phyloP scores from a whole-genome alignment of 2,329 filamentous ascomycete species.

The Leptosphaerulina australis region DNA sequence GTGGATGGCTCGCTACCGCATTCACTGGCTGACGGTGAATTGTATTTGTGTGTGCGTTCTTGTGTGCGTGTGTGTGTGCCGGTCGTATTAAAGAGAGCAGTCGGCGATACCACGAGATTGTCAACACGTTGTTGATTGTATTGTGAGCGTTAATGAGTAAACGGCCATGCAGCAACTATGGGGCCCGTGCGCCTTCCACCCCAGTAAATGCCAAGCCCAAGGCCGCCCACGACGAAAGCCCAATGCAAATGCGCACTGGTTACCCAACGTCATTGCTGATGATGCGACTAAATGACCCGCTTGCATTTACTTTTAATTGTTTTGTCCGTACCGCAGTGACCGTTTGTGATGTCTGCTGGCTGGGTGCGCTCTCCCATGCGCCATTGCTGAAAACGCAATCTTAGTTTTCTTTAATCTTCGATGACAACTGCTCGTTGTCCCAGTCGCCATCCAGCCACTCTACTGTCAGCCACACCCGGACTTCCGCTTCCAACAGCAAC shows the following conservation, averaged over 20 bases:
- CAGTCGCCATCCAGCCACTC: slow-evolving; percentile 11
- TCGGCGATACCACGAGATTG: too few species aligned
- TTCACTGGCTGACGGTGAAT: neutral
- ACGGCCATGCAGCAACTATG: neutral
- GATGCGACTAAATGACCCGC: neutral
- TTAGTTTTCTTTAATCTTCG: neutral
- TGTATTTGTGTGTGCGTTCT: too few species aligned
- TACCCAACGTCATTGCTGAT: neutral
- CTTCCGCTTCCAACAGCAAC: slow-evolving; percentile 8
- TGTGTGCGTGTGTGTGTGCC: neutral
- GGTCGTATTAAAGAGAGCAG: too few species aligned
- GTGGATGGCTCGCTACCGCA: neutral
- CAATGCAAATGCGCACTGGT: neutral
- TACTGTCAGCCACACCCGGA: slow-evolving; percentile 15
- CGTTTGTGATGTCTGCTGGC: neutral
- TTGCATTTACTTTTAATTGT: too few species aligned
- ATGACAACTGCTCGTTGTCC: neutral
- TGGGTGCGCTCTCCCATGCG: neutral
- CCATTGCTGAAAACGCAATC: slow-evolving; percentile 4
- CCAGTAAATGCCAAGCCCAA: slow-evolving; percentile 2
- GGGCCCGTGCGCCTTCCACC: neutral
- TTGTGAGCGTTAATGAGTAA: too few species aligned
- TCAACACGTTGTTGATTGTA: too few species aligned
- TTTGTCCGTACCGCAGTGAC: too few species aligned
- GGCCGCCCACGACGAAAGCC: neutral